These are phyloP conservation scores for Blastobotrys persicus DNA, from an alignment of 1,139 yeast genomes.

Conservation along the genomic window DNA sequence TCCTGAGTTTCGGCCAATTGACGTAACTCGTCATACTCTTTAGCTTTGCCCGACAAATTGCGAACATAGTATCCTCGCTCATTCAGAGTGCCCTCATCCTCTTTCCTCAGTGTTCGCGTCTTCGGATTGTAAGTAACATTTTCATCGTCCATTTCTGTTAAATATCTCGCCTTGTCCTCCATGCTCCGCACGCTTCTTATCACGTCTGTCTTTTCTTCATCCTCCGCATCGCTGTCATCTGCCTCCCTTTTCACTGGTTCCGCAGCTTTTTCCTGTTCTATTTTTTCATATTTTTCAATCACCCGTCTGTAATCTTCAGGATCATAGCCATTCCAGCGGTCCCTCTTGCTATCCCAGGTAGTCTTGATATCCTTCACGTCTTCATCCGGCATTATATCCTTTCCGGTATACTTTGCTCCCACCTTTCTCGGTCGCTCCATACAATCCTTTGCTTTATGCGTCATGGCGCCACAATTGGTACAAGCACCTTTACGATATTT, in stretches of 20 bases:
- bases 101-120: conserved; percentile 46
- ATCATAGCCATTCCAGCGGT: conserved; percentile 76
- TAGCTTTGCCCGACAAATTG: conserved; percentile 52
- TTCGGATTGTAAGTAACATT: conserved; percentile 51
- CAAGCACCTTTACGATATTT: conserved; percentile 46
- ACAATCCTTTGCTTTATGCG: conserved; percentile 49
- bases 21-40: conserved; percentile 47
- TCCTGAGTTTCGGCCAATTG: conserved; percentile 56
- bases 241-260: conserved; percentile 1
- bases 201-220: conserved; percentile 14
- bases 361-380: conserved; percentile 36
- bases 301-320: conserved; percentile 56
- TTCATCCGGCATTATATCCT: conserved; percentile 33
- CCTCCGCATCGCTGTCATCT: conserved; percentile 22
- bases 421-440: conserved; percentile 48
- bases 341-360: conserved; percentile 63
- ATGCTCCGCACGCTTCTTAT: conserved; percentile 45
- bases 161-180: conserved; percentile 53
- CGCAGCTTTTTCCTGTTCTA: conserved; percentile 8
- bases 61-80: conserved; percentile 55
- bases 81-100: conserved; percentile 47
- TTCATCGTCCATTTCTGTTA: conserved; percentile 41
- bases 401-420: conserved; percentile 40
- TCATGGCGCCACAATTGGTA: conserved; percentile 51
- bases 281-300: conserved; percentile 35